Percentiles rank a stretch among this genome's conserved stretches.
Evolutionary conservation across 2,329 filamentous ascomycete genomes (phyloP).

Genomic region (Trichoderma polysporum): DNA sequence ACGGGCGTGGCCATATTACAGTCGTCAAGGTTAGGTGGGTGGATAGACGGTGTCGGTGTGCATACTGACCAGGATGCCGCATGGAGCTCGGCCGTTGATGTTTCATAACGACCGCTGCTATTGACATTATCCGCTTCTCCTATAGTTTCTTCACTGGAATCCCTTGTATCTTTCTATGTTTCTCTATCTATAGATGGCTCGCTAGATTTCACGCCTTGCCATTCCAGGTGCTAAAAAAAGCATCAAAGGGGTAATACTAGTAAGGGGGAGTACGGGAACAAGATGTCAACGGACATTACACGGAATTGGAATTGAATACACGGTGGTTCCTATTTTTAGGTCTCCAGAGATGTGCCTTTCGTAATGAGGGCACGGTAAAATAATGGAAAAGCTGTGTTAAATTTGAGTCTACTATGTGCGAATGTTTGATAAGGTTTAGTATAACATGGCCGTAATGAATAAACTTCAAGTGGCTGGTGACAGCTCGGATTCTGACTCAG

Average conservation of each 20-base stretch:
- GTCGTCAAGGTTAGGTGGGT: background rate
- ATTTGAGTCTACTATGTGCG: background rate
- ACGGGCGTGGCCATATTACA: background rate
- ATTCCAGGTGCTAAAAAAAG: background rate
- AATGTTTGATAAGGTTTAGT: slow-evolving; percentile 13
- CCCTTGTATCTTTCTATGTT: background rate
- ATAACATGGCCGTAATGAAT: background rate
- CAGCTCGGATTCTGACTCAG: slow-evolving; percentile 14
- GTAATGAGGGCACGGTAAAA: background rate
- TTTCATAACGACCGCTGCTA: background rate
- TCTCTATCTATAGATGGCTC: background rate
- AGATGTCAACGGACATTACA: slow-evolving; percentile 1
- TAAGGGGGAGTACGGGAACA: background rate
- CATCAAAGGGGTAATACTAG: background rate
- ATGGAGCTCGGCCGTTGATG: background rate
- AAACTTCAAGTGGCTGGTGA: slow-evolving; percentile 16
- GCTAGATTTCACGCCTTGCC: background rate
- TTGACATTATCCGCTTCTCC: background rate
- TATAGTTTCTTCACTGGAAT: background rate
- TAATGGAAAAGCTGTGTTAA: background rate
- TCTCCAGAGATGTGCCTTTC: background rate
- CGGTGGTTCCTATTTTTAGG: slow-evolving; percentile 6
- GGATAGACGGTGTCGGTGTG: background rate
- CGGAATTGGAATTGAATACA: background rate
- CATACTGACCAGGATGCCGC: background rate